phyloP scores from a whole-genome alignment of 1,139 yeast species.

The Geotrichum citri-aurantii region DNA sequence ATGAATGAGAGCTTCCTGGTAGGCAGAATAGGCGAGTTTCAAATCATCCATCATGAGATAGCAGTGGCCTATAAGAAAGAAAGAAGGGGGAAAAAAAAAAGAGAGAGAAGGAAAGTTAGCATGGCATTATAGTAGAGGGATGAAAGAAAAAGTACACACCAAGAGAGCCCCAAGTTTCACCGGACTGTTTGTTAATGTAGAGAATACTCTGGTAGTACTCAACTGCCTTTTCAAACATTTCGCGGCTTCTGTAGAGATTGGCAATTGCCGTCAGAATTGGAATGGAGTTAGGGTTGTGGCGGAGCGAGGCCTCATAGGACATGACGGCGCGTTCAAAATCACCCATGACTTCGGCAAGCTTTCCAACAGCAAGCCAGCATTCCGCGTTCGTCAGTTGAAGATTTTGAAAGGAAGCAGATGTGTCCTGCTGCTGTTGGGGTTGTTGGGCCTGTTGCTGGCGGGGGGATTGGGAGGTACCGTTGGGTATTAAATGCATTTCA shows the following conservation, averaged over 20 bases:
- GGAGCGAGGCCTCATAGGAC: conserved; percentile 84
- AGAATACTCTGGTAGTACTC: conserved; percentile 87
- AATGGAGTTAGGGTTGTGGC: conserved; percentile 80
- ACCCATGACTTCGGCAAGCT: conserved; percentile 83
- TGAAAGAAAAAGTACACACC: conserved; percentile 13
- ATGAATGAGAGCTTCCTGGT: conserved; percentile 90
- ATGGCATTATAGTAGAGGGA: not conserved
- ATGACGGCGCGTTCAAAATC: conserved; percentile 84
- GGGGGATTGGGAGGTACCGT: conserved; percentile 20
- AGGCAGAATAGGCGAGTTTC: conserved; percentile 92
- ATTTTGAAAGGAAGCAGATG: conserved; percentile 43
- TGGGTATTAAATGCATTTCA: not conserved
- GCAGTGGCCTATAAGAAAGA: conserved; percentile 64
- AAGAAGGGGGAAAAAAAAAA: not conserved
- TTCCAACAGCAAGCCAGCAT: conserved; percentile 86
- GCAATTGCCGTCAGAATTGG: conserved; percentile 83
- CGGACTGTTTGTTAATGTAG: conserved; percentile 75
- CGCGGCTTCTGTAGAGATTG: conserved; percentile 79
- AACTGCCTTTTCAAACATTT: conserved; percentile 88
- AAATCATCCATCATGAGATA: conserved; percentile 89
- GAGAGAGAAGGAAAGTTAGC: conserved; percentile 1
- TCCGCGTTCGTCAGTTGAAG: conserved; percentile 60
- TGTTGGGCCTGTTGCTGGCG: conserved; percentile 23
- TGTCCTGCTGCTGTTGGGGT: not conserved
- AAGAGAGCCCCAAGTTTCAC: conserved; percentile 94